These are phyloP conservation scores for Alternaria gansuensis DNA, from an alignment of 2,329 filamentous ascomycete genomes.

Conservation along the genomic window DNA sequence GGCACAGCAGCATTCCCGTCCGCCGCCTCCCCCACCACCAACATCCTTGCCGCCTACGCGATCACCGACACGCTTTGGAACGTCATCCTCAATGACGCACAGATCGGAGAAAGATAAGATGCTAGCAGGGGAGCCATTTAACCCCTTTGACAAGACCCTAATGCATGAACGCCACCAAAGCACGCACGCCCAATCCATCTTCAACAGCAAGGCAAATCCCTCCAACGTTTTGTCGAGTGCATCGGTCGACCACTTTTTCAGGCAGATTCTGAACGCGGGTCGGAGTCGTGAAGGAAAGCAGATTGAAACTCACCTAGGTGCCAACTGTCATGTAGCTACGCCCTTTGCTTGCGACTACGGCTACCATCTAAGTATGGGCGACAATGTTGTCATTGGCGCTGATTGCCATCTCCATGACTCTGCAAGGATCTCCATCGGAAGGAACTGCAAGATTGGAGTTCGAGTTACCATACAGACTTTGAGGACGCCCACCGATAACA, in stretches of 20 bases:
- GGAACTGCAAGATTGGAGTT: constrained; percentile 74
- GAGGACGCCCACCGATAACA: constrained; percentile 75
- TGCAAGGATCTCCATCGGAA: constrained; percentile 82
- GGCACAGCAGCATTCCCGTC: constrained; percentile 38
- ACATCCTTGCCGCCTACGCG: constrained; percentile 33
- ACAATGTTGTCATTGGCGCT: constrained; percentile 82
- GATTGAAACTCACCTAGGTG: constrained; percentile 69
- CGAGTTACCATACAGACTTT: constrained; percentile 87
- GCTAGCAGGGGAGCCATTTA: constrained; percentile 80
- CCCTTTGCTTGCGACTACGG: constrained; percentile 95
- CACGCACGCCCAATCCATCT: constrained; percentile 80
- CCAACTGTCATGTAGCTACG: constrained; percentile 79
- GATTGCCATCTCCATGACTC: constrained; percentile 89
- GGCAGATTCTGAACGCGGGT: constrained; percentile 73
- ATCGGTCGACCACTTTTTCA: constrained; percentile 75
- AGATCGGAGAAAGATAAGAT: constrained; percentile 88
- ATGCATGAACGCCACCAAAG: constrained; percentile 86
- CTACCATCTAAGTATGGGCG: constrained; percentile 89
- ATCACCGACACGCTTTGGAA: constrained; percentile 36
- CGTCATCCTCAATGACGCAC: constrained; percentile 45
- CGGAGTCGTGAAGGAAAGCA: constrained; percentile 41
- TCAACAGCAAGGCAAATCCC: constrained; percentile 84
- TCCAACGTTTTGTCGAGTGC: constrained; percentile 69
- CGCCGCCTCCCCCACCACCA: constrained; percentile 29
- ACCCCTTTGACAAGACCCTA: constrained; percentile 79